A percentile compares a stretch with the other conserved stretches of the same genome.
Conservation (phyloP, 345 rosid species). For the Gynandropsis gynandra region DNA sequence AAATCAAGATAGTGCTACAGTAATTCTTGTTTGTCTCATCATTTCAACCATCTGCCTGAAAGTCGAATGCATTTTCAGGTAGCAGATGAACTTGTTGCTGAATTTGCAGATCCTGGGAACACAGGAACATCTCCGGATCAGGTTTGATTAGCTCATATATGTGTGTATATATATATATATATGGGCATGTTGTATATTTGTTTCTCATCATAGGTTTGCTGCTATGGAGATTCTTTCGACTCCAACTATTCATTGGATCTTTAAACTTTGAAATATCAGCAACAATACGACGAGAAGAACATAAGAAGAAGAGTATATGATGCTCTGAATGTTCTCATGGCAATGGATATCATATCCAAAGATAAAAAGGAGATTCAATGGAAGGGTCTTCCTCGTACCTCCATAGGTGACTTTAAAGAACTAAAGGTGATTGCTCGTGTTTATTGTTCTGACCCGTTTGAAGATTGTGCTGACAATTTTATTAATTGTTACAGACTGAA, state of each 20-base stretch:
- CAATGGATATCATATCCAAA: constrained; percentile 95
- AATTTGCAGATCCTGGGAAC: constrained; percentile 78
- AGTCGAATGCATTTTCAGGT: constrained; percentile 54
- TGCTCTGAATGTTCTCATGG: constrained; percentile 98
- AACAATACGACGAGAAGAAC: constrained; percentile 98
- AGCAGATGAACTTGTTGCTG: constrained; percentile 99
- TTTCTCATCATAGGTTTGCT: no score
- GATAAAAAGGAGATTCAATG: constrained; percentile 97
- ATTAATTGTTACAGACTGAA: constrained; percentile 43
- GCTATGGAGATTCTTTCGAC: no score
- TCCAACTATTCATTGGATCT: no score
- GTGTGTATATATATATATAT: not conserved
- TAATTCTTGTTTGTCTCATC: not conserved
- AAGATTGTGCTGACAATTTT: constrained; percentile 6
- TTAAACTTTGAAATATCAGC: constrained; percentile 44
- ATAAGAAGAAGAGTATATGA: constrained; percentile 97
- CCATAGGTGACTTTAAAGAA: constrained; percentile 85
- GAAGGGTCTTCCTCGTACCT: constrained; percentile 97
- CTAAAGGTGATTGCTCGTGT: constrained; percentile 46
- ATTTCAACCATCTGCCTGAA: constrained; percentile 27
- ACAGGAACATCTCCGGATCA: constrained; percentile 79
- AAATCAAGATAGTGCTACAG: not conserved
- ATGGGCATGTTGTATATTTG: constrained; percentile 1
- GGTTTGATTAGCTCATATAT: constrained; percentile 31
- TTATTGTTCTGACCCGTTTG: constrained; percentile 16